Evolutionary conservation across 768 basidiomycete genomes (phyloP), one percentile per base, ranked within the genome.

Genomic region (Leccinum disarticulatum): DNA sequence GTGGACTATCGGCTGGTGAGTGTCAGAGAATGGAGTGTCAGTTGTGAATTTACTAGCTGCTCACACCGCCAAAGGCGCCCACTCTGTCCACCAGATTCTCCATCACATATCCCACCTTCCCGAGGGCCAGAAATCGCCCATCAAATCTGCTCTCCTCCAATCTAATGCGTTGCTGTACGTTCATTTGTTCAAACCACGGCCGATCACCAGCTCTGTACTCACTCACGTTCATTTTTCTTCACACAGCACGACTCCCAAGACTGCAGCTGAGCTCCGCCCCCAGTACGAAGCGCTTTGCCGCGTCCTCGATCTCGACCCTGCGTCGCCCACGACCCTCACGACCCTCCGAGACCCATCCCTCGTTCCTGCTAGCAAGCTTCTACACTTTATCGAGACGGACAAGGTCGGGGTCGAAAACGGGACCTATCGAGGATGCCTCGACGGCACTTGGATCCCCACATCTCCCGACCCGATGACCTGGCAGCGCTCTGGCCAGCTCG

Each of bases 131-230:
- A 68, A 72, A 28, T 83, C 89, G 0, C 90, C 91, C 0, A 88
- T 91, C 66, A 78, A 79, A 33, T 84, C 86, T 19, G 89, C 87
- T 3, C 64, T 82, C 9, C 71, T 91, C 15, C 88, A 90, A 66
- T 92, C 90, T 8, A 93, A 92, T 64, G 86, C 87, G 1, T 86
- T 93, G 7, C 67, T 87, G 83, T 89, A 64, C 52, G 83, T 73
- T 11, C 48, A 56, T 17, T 35, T 43, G 6, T 46, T 36, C 17
- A 14, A 22, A 48, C 1, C 13, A 7, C 41, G 53, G 19, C 15
- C 14, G 6, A 47, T 13, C 28, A 7, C 19, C 19, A 4, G 5
- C 14, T 17, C 10, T 33, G 2, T 46, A 9, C 46, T 61, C 38
- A 66, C 33, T 8, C 11, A 31, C 11, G 3, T 47, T 22, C 22